Evolutionary conservation across 441 rosid species (phyloP).

Genomic region (Gossypium schwendimanii): DNA sequence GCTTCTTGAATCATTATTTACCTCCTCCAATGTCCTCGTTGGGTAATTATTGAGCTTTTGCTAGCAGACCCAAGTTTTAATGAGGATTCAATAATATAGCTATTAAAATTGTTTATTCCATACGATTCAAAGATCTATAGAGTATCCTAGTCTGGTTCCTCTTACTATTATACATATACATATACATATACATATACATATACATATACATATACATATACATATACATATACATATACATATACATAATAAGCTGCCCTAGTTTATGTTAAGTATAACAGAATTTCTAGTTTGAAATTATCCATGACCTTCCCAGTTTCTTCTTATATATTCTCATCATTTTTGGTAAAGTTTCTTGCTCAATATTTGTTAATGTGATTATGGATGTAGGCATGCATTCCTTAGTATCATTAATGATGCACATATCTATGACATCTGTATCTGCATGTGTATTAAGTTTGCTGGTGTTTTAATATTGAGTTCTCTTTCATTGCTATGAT

Average conservation of each 20-base stretch:
- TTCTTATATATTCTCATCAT: background rate
- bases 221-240: background rate
- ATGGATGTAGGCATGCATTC: background rate
- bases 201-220: background rate
- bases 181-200: background rate
- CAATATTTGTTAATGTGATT: background rate
- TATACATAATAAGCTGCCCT: background rate
- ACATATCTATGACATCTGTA: background rate
- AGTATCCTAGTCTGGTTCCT: background rate
- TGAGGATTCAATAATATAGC: background rate
- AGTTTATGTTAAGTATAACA: background rate
- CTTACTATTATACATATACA: background rate
- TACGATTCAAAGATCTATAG: background rate
- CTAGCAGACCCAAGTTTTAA: background rate
- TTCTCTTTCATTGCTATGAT: background rate
- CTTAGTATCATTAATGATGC: background rate
- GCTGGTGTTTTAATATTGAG: background rate
- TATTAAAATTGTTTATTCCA: background rate
- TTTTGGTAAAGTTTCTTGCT: background rate
- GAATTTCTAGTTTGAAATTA: background rate
- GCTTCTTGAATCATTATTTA: constrained; percentile 3
- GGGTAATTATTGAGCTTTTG: background rate
- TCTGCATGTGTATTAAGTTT: background rate
- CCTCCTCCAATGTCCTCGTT: background rate
- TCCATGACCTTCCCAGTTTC: background rate